These are phyloP conservation scores for Gnomoniopsis smithogilvyi DNA, from an alignment of 2,329 filamentous ascomycete genomes.

Conservation along the genomic window DNA sequence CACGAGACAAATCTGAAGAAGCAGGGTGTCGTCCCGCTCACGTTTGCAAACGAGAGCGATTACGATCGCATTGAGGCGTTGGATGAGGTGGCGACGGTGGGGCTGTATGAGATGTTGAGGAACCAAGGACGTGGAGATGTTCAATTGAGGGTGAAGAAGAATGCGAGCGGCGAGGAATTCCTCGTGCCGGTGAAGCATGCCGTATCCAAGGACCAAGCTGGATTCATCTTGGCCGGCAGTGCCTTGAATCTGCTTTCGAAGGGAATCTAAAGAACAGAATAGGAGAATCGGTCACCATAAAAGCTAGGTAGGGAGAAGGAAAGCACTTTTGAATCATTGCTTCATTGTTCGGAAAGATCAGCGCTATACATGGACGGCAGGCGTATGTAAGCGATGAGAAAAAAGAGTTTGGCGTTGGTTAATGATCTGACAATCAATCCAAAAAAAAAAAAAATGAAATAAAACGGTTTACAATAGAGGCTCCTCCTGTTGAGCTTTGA, in stretches of 20 bases:
- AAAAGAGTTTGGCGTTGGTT: no score
- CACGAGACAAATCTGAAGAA: conserved; percentile 95
- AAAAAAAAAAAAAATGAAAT: no score
- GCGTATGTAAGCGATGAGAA: no score
- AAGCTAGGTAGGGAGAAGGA: neutral
- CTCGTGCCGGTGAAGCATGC: conserved; percentile 80
- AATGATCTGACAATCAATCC: neutral
- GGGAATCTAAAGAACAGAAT: conserved; percentile 21
- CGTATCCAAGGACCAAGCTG: conserved; percentile 84
- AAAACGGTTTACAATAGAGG: conserved; percentile 1
- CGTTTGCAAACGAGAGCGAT: conserved; percentile 82
- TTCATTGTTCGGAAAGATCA: neutral
- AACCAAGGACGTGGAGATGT: conserved; percentile 78
- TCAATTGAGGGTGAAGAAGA: conserved; percentile 62
- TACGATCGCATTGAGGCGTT: conserved; percentile 82
- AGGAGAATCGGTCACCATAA: neutral
- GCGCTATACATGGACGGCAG: no score
- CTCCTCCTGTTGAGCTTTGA: no score
- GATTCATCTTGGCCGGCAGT: conserved; percentile 89
- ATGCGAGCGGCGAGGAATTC: conserved; percentile 59
- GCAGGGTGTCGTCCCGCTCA: conserved; percentile 93
- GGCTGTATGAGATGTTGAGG: conserved; percentile 76
- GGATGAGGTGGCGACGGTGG: conserved; percentile 79
- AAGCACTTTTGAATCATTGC: neutral
- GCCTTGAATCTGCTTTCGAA: conserved; percentile 87